Percentiles rank a stretch among this genome's conserved stretches.
Conservation (phyloP, 2,329 filamentous ascomycete species). For the Colletotrichum sp. region DNA sequence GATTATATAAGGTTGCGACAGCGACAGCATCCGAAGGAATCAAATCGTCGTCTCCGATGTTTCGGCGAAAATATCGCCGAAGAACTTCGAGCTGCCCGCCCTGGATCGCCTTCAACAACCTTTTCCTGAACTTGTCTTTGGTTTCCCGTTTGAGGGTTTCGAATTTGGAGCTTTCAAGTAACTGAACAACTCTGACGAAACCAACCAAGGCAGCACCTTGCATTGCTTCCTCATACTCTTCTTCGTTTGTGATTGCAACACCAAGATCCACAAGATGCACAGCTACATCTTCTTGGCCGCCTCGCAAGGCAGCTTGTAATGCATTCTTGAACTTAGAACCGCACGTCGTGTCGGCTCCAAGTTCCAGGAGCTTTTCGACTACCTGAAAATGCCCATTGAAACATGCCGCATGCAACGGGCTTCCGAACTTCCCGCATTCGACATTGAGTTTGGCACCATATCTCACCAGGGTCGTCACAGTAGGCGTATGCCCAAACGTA, state of each 20-base stretch:
- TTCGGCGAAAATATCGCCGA: not conserved
- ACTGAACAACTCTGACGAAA: not conserved
- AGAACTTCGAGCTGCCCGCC: not conserved
- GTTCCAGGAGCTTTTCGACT: not conserved
- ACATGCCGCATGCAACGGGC: not conserved
- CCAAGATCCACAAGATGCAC: not conserved
- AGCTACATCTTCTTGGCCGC: not conserved
- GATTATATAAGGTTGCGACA: not conserved
- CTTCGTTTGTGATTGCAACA: not conserved
- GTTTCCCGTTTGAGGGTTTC: no score
- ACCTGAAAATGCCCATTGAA: not conserved
- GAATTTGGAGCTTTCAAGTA: not conserved
- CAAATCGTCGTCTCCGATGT: fast-evolving
- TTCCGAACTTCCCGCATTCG: not conserved
- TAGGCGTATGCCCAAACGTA: not conserved
- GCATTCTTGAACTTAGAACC: not conserved
- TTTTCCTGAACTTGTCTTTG: not conserved
- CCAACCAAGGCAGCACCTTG: not conserved
- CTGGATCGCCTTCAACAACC: not conserved
- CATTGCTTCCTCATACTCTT: not conserved
- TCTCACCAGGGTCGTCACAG: fast-evolving
- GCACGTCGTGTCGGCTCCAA: not conserved
- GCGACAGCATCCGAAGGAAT: not conserved
- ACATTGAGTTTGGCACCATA: not conserved
- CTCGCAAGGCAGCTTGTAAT: not conserved